Percentiles rank a stretch among this genome's conserved stretches.
These are phyloP conservation scores for Ulota crispa DNA, from an alignment of 225 moss, liverwort and hornwort species.

Conservation along the genomic window DNA sequence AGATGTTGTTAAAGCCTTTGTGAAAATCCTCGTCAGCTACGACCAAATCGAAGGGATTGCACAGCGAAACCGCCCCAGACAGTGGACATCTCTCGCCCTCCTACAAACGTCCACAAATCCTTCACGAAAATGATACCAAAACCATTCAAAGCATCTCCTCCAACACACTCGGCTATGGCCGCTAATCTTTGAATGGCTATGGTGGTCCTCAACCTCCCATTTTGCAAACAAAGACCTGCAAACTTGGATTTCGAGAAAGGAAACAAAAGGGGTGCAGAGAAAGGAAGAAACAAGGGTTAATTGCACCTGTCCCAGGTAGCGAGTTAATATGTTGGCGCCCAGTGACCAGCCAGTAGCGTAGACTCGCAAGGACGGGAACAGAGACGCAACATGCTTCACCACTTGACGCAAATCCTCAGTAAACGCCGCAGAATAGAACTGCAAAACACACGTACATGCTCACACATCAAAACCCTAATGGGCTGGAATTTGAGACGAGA, in stretches of 20 bases:
- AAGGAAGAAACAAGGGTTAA: background rate
- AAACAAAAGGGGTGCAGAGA: background rate
- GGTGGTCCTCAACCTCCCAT: background rate
- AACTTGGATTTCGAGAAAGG: background rate
- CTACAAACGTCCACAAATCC: constrained; percentile 44
- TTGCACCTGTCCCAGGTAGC: constrained; percentile 75
- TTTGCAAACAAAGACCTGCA: background rate
- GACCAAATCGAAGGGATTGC: constrained; percentile 92
- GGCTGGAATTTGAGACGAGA: background rate
- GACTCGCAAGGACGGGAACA: constrained; percentile 56
- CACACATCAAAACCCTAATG: background rate
- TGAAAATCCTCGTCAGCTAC: constrained; percentile 74
- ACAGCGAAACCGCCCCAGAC: constrained; percentile 83
- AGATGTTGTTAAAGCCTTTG: constrained; percentile 87
- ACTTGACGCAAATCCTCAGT: constrained; percentile 96
- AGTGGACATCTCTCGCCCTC: constrained; percentile 81
- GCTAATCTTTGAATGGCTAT: background rate
- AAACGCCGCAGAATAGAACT: constrained; percentile 98
- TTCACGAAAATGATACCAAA: background rate
- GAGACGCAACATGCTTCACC: constrained; percentile 69
- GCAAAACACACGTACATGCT: constrained; percentile 14
- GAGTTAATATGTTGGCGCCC: constrained; percentile 90
- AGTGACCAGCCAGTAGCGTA: constrained; percentile 92
- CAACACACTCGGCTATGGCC: background rate
- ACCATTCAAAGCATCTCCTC: background rate